Evolutionary conservation across 2,329 filamentous ascomycete species (phyloP), one percentile per base, ranked within the genome.

Genomic region (Thermomyces lanuginosus): DNA sequence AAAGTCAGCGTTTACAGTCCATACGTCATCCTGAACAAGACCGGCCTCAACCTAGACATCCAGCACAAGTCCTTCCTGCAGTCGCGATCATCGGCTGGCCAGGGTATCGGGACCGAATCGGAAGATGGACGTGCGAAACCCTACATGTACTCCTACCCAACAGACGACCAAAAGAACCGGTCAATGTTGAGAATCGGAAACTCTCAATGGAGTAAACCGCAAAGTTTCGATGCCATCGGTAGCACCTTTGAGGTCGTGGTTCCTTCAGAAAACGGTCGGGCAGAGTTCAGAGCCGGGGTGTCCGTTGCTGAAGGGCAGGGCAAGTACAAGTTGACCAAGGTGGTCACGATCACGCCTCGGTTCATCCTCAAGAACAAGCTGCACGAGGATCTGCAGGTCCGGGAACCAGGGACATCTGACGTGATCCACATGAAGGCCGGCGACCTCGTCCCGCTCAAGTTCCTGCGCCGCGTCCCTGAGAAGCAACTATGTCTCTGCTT

Each of bases 311-410:
- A 91, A 31, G 89, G 89, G 7, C 78, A 92, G 44, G 89, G 89
- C 43, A 98, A 98, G 55, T 98, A 95, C 61, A 95, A 92, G 52
- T 64, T 98, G 61, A 91, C 82, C 10, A 95, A 92, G 57, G 78
- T 93, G 8, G 80, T 98, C 14, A 93, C 84, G 1, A 69, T 98
- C 21, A 75, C 89, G 0, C 89, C 91, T 14, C 72, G 89, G 13
- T 98, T 92, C 45, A 76, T 98, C 28, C 62, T 98, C 37, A 84
- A 92, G 51, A 98, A 93, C 59, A 86, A 83, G 53, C 64, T 93
- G 29, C 74, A 69, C 15, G 86, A 98, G 46, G 79, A 89, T 31
- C 69, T 98, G 34, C 73, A 89, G 41, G 76, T 93, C 15, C 74
- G 89, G 21, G 89, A 98, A 49, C 82, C 86, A 8, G 86, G 83